These are phyloP conservation scores for Magnusiomyces suaveolens DNA, from an alignment of 1,139 yeast genomes.

Conservation along the genomic window DNA sequence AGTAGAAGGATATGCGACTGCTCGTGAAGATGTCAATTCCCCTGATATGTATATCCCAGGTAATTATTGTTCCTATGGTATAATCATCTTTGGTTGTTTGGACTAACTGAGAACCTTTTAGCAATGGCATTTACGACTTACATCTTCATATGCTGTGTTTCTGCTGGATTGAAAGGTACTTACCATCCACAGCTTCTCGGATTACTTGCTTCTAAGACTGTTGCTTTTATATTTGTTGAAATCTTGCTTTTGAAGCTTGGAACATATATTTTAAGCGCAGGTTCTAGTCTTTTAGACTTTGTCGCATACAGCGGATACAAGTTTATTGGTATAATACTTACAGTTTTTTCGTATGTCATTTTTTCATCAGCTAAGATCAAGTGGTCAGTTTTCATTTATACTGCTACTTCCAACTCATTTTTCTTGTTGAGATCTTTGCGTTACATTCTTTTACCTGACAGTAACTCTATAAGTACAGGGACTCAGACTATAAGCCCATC, in stretches of 20 bases:
- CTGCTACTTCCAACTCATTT: conserved; percentile 36
- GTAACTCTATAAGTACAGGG: conserved; percentile 19
- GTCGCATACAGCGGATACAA: conserved; percentile 91
- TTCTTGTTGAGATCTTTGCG: conserved; percentile 68
- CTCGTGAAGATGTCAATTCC: conserved; percentile 77
- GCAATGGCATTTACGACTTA: conserved; percentile 87
- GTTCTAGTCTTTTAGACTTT: conserved; percentile 65
- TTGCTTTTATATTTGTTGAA: conserved; percentile 75
- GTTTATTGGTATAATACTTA: conserved; percentile 50
- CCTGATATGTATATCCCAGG: conserved; percentile 96
- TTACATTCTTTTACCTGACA: conserved; percentile 56
- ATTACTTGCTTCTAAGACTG: conserved; percentile 77
- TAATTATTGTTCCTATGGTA: no score
- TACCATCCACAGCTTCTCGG: conserved; percentile 93
- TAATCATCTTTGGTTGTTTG: no score
- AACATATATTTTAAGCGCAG: conserved; percentile 49
- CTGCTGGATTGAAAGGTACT: conserved; percentile 79
- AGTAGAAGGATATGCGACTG: conserved; percentile 53
- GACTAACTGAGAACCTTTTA: no score
- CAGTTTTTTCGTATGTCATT: conserved; percentile 33
- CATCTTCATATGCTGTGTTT: conserved; percentile 71
- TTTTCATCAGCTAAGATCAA: conserved; percentile 39
- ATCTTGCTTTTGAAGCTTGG: conserved; percentile 51
- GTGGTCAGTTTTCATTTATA: conserved; percentile 35
- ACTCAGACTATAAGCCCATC: conserved; percentile 36